Percentiles rank a stretch among this genome's conserved stretches.
Conservation (phyloP, 495 filamentous ascomycete species). For the Tuber borchii region DNA sequence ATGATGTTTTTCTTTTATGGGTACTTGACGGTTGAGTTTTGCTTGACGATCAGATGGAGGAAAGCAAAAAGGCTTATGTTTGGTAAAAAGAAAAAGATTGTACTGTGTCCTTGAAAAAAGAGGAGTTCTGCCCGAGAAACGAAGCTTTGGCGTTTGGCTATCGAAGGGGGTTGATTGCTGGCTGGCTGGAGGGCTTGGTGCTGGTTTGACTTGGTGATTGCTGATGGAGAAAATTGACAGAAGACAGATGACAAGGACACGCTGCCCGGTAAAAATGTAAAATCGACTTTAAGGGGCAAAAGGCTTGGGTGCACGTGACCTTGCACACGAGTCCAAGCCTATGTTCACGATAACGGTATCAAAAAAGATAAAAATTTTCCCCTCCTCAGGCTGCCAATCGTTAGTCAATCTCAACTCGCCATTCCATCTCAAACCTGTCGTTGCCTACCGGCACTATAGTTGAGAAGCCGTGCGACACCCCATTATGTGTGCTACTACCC, state of each 20-base stretch:
- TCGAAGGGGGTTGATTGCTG: slow-evolving; percentile 3
- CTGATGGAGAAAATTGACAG: not conserved
- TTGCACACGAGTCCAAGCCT: not conserved
- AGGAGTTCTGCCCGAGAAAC: slow-evolving; percentile 40
- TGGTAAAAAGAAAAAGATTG: slow-evolving; percentile 28
- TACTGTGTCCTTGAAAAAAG: slow-evolving; percentile 28
- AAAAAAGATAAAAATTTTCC: not conserved
- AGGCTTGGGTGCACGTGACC: not conserved
- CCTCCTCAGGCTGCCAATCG: not conserved
- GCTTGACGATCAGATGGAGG: not conserved
- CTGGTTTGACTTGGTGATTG: slow-evolving; percentile 3
- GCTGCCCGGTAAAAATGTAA: slow-evolving; percentile 2
- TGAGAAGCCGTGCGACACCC: not conserved
- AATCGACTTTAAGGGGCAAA: slow-evolving; percentile 3
- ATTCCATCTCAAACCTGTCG: not conserved
- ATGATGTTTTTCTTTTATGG: slow-evolving; percentile 47
- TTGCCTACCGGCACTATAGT: not conserved
- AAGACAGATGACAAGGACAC: not conserved
- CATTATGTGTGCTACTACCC: not conserved
- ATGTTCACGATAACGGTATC: not conserved
- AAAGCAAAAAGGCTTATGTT: slow-evolving; percentile 5
- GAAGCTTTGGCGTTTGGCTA: slow-evolving; percentile 40
- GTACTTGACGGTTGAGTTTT: slow-evolving; percentile 21
- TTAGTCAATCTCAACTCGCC: not conserved
- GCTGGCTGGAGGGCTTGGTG: slow-evolving; percentile 2